Evolutionary conservation across 2,329 filamentous ascomycete genomes (phyloP).

Genomic region (Botrytis elliptica): DNA sequence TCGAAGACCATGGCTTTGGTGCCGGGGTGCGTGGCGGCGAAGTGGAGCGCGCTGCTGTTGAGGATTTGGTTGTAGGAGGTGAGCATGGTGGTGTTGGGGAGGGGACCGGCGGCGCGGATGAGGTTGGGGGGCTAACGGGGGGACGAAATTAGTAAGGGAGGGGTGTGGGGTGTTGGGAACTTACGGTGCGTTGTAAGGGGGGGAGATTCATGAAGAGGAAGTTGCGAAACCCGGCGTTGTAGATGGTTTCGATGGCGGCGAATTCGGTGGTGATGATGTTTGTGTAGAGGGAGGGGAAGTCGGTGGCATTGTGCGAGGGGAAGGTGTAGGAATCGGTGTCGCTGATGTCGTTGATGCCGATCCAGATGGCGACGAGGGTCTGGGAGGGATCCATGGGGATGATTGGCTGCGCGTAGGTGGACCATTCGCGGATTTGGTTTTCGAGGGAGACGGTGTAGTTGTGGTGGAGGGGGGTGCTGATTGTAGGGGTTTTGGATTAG

Average conservation of each 20-base stretch:
- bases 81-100: conserved; percentile 49
- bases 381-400: conserved; percentile 38
- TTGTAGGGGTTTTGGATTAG: not conserved
- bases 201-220: conserved; percentile 53
- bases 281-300: conserved; percentile 48
- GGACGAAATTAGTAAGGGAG: not conserved
- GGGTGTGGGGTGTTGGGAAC: not conserved
- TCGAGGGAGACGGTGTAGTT: conserved; percentile 50
- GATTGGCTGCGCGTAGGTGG: conserved; percentile 41
- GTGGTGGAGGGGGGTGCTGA: conserved; percentile 50
- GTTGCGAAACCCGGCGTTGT: conserved; percentile 45
- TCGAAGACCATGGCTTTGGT: conserved; percentile 46
- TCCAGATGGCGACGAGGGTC: conserved; percentile 52
- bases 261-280: conserved; percentile 45
- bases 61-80: conserved; percentile 46
- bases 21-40: conserved; percentile 34
- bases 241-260: conserved; percentile 43
- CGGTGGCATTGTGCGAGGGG: conserved; percentile 41
- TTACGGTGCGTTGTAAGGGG: conserved; percentile 46
- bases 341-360: conserved; percentile 57
- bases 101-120: conserved; percentile 38
- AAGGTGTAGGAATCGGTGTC: conserved; percentile 47
- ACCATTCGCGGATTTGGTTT: conserved; percentile 51
- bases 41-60: conserved; percentile 21
- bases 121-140: conserved; percentile 31